Percentiles rank a stretch among this genome's conserved stretches.
Conservation (phyloP, 1,284 basidiomycete genomes). For the Pterula multifida region DNA sequence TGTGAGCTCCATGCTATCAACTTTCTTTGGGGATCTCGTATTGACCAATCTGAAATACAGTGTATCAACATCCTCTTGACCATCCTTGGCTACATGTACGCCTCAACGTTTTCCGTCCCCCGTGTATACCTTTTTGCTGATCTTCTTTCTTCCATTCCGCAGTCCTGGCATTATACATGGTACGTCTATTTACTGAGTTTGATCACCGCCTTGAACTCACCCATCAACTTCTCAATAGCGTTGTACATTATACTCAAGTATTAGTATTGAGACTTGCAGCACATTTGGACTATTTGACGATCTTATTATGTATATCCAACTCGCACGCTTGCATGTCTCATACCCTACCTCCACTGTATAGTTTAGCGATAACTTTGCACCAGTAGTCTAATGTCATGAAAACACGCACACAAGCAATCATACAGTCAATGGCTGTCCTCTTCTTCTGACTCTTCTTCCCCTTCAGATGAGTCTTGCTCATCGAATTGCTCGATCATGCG, state of each 20-base stretch:
- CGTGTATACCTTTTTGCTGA: not conserved
- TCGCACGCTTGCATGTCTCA: not conserved
- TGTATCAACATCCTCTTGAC: slow-evolving; percentile 64
- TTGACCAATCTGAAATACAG: slow-evolving; percentile 17
- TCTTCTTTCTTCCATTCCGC: slow-evolving; percentile 8
- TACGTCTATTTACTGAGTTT: slow-evolving; percentile 15
- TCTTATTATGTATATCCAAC: not conserved
- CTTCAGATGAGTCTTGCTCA: slow-evolving; percentile 51
- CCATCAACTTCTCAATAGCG: slow-evolving; percentile 24
- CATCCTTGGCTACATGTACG: slow-evolving; percentile 48
- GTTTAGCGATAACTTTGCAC: no score
- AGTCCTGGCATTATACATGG: slow-evolving; percentile 71
- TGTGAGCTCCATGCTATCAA: slow-evolving; percentile 21
- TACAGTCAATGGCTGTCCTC: no score
- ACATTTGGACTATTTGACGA: not conserved
- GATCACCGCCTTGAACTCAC: slow-evolving; percentile 8
- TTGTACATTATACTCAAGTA: slow-evolving; percentile 66
- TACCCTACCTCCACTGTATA: slow-evolving; percentile 1
- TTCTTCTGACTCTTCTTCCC: slow-evolving; percentile 30
- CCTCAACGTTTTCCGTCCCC: slow-evolving; percentile 24
- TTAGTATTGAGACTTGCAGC: slow-evolving; percentile 12
- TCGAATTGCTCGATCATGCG: slow-evolving; percentile 70
- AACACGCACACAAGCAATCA: no score
- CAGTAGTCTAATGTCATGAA: no score
- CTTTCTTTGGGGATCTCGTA: no score